Percentiles rank a stretch among this genome's conserved stretches.
Conservation (phyloP, 345 rosid species). For the Psidium friedrichsthalianum region DNA sequence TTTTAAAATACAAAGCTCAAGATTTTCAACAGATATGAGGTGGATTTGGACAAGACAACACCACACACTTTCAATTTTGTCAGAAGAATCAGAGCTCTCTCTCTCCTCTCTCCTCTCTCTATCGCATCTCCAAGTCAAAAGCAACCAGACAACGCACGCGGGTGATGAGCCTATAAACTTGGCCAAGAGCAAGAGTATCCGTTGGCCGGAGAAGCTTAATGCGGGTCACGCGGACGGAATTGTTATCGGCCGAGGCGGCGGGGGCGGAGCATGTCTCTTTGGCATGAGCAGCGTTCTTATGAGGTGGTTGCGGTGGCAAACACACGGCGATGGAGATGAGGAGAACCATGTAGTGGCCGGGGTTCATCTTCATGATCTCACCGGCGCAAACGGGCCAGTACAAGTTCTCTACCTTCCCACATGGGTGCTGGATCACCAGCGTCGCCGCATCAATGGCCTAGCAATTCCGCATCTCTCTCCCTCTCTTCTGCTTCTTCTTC, state of each 20-base stretch:
- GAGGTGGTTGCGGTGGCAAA: constrained; percentile 2
- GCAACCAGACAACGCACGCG: too few relatives aligned
- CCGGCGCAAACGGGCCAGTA: constrained; percentile 52
- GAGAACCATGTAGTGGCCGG: constrained; percentile 88
- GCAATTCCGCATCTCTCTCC: constrained; percentile 66
- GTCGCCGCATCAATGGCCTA: constrained; percentile 81
- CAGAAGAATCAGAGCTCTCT: too few relatives aligned
- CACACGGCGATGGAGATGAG: constrained; percentile 66
- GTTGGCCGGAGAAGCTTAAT: constrained; percentile 92
- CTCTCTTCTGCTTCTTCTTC: background rate
- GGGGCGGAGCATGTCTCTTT: background rate
- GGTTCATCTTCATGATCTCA: constrained; percentile 76
- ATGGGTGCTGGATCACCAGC: constrained; percentile 65
- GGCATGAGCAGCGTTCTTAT: background rate
- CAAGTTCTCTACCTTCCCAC: constrained; percentile 59
- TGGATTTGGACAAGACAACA: too few relatives aligned
- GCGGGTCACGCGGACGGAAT: constrained; percentile 62
- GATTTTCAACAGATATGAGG: too few relatives aligned
- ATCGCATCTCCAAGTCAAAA: too few relatives aligned
- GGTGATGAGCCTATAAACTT: constrained; percentile 73
- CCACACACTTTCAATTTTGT: too few relatives aligned
- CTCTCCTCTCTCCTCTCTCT: too few relatives aligned
- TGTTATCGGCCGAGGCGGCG: background rate
- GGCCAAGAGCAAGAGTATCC: constrained; percentile 71
- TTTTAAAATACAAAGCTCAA: too few relatives aligned